A percentile compares a stretch with the other conserved stretches of the same genome.
Conservation (phyloP, 192 early-diverging fungal genomes). For the Oehlia diaphana region DNA sequence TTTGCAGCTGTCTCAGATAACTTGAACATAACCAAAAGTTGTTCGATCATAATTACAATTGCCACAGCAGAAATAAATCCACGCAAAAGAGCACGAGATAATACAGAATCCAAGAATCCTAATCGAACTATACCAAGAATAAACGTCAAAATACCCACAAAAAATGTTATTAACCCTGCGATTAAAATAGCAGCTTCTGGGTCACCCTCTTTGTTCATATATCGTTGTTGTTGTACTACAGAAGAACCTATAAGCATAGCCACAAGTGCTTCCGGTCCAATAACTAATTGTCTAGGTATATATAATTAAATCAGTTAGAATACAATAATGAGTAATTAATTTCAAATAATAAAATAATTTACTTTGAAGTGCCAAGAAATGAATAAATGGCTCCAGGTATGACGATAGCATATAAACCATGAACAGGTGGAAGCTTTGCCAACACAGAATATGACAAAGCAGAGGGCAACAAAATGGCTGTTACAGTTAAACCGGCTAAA, state of each 20-base stretch:
- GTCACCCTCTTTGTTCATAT: conserved; percentile 37
- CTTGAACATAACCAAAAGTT: conserved; percentile 77
- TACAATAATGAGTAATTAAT: neutral
- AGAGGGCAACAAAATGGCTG: conserved; percentile 74
- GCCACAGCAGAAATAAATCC: conserved; percentile 97
- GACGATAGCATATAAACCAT: conserved; percentile 88
- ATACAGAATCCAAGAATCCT: conserved; percentile 96
- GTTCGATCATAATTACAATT: conserved; percentile 88
- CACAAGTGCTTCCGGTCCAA: conserved; percentile 93
- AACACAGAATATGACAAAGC: conserved; percentile 89
- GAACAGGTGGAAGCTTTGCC: conserved; percentile 80
- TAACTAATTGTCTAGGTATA: conserved; percentile 75
- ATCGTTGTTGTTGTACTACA: conserved; percentile 59
- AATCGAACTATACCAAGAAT: conserved; percentile 92
- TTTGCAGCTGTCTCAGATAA: conserved; percentile 43
- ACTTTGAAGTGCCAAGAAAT: conserved; percentile 91
- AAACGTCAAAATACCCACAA: conserved; percentile 94
- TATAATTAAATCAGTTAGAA: neutral
- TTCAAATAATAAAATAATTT: neutral
- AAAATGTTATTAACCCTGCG: conserved; percentile 74
- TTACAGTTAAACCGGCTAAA: conserved; percentile 83
- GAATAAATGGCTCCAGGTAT: conserved; percentile 84
- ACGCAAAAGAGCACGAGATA: conserved; percentile 88
- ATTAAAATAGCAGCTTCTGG: conserved; percentile 54
- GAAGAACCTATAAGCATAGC: conserved; percentile 79